Evolutionary conservation across 768 basidiomycete species (phyloP), one percentile per base, ranked within the genome.

Genomic region (Infundibulicybe gibba): DNA sequence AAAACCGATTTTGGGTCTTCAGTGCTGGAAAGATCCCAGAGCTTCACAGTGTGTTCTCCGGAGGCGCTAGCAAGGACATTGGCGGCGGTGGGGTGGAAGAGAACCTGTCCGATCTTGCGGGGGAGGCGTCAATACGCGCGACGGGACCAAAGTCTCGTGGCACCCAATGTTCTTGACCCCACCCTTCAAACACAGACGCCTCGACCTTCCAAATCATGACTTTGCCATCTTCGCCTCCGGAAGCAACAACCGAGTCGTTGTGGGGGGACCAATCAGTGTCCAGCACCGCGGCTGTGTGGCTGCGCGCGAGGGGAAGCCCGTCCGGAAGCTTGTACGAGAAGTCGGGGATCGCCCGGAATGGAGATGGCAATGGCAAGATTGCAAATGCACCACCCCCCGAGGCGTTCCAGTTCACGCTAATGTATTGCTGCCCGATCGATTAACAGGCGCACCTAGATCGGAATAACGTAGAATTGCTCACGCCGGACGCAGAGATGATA

Each of bases 211-310:
- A 97, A 61, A 99, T 76, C 69, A 91, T 80, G 54, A 89, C 78
- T 59, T 94, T 93, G 37, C 94, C 93, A 62, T 99, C 97, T 64
- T 99, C 95, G 41, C 88, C 93, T 13, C 80, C 91, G 1, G 92
- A 94, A 2, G 89, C 95, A 54, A 97, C 88, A 57, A 95, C 74
- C 5, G 79, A 72, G 67, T 98, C 95, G 59, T 94, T 85, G 63
- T 95, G 92, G 0, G 94, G 94, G 0, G 89, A 91, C 93, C 94
- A 98, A 60, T 89, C 90, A 0, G 95, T 98, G 67, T 98, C 95
- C 32, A 98, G 87, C 25, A 92, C 88, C 19, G 88, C 72, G 2
- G 83, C 87, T 1, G 85, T 84, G 64, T 90, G 87, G 25, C 86
- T 89, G 46, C 95, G 85, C 14, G 91, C 92, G 46, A 98, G 79